Evolutionary conservation across 1,139 yeast genomes (phyloP).

Genomic region (Meyerozyma smithsonii): DNA sequence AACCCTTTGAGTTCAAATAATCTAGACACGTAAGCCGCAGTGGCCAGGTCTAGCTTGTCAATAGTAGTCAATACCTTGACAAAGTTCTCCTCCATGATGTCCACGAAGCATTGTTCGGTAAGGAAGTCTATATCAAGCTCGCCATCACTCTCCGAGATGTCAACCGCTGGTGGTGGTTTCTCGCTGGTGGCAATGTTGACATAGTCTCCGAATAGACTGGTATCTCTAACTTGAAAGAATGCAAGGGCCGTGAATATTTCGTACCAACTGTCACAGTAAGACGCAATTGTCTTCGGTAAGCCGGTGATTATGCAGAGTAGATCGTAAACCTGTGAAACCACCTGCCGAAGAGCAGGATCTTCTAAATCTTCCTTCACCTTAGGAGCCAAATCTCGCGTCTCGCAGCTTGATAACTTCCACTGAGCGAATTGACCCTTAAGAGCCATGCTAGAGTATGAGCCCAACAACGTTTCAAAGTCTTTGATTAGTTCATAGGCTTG

Average conservation of each 20-base stretch:
- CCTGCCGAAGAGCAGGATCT: slow-evolving; percentile 16
- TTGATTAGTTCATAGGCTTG: slow-evolving; percentile 37
- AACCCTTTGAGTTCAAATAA: slow-evolving; percentile 63
- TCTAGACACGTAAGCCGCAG: slow-evolving; percentile 63
- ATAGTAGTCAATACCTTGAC: slow-evolving; percentile 57
- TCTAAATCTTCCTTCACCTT: slow-evolving; percentile 19
- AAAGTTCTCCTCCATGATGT: slow-evolving; percentile 54
- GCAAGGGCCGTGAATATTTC: slow-evolving; percentile 62
- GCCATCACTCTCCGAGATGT: slow-evolving; percentile 11
- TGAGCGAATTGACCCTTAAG: slow-evolving; percentile 39
- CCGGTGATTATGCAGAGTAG: slow-evolving; percentile 49
- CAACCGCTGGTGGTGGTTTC: slow-evolving; percentile 25
- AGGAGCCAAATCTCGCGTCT: slow-evolving; percentile 40
- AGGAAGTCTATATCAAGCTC: slow-evolving; percentile 28
- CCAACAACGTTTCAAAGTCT: slow-evolving; percentile 41
- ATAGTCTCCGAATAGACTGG: slow-evolving; percentile 29
- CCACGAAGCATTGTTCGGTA: slow-evolving; percentile 56
- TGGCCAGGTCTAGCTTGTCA: slow-evolving; percentile 59
- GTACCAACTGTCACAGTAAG: slow-evolving; percentile 59
- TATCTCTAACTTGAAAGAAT: slow-evolving; percentile 54
- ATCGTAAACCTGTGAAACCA: slow-evolving; percentile 40
- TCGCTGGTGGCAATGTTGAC: slow-evolving; percentile 29
- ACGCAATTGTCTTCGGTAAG: slow-evolving; percentile 45
- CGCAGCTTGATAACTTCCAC: slow-evolving; percentile 51
- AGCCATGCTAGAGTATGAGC: slow-evolving; percentile 37